Base-by-base conservation (phyloP, 106 monocot genomes). In the Dioscorea dumetorum region DNA sequence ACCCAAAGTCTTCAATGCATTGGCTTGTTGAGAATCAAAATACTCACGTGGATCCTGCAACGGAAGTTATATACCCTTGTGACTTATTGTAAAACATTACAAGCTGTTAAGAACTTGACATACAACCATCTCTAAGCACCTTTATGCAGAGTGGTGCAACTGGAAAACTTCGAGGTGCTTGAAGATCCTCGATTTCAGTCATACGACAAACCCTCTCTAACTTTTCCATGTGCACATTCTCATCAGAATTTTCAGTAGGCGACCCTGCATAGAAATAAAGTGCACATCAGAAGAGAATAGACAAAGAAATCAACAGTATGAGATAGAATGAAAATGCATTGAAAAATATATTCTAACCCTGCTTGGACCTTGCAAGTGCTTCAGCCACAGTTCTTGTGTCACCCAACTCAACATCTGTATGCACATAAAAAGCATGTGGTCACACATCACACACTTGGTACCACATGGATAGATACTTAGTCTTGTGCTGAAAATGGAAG, bases 161-260 rank as follows among this genome's bases (percentile, higher is more conserved):
- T 59, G 89, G 87, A 41, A 85, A 71, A 28, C 34, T 72, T 7
- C 59, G 86, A 59, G 92, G 81, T 70, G 57, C 89, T 66, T 79
- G 87, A 79, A 99, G 92, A 83, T 99, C 97, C 48, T 99, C 97
- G 58, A 99, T 89, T 78, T 92, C 89, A 60, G 87, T 85, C 89
- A 92, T 87, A 32, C 86, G 84, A 68, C 62, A 68, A 70, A 90
- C 82, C 63, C 74, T 90, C 61, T 78, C 78, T 53, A 74, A 63
- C n/a, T 86, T 74, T 67, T 95, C 88, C 33, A 75, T 51, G 60
- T 81, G 77, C 48, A 69, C 74, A 73, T 76, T 73, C 50, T 88
- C 87, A 71, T 86, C 81, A 22, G 81, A 78, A 62, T 68, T 58
- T 69, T 83, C 83, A 69, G 75, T 48, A 62, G 85, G 81, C 58